Conservation (phyloP, 163 green algal genomes). For the Coccomyxa subellipsoidea region DNA sequence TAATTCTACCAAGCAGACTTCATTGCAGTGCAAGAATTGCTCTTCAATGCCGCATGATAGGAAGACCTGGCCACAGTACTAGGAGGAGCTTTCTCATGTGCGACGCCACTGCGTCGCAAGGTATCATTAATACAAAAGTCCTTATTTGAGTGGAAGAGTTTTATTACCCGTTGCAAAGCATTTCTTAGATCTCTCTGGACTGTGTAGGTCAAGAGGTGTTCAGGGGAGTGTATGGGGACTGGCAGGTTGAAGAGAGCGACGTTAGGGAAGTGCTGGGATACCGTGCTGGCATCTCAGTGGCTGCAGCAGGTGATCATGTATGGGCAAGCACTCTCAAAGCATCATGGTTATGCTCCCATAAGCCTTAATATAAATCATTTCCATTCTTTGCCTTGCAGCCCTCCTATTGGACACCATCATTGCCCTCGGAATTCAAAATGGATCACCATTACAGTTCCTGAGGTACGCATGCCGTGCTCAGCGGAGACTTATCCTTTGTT, state of each 20-base stretch:
- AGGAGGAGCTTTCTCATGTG: neutral
- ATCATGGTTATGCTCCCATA: neutral
- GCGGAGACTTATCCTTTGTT: neutral
- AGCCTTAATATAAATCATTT: neutral
- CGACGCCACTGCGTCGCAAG: neutral
- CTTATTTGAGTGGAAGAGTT: neutral
- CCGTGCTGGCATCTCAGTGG: conserved; percentile 49
- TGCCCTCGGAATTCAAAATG: conserved; percentile 12
- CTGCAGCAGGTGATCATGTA: conserved; percentile 26
- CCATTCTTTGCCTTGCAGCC: conserved; percentile 13
- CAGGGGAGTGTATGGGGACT: conserved; percentile 56
- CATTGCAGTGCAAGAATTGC: neutral
- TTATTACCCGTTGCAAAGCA: neutral
- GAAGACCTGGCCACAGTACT: neutral
- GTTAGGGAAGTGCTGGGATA: conserved; percentile 56
- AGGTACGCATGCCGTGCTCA: neutral
- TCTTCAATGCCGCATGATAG: neutral
- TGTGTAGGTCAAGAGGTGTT: conserved; percentile 36
- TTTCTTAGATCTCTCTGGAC: neutral
- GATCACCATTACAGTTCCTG: neutral
- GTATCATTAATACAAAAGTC: neutral
- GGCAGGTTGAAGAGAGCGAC: conserved; percentile 52
- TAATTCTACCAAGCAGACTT: neutral
- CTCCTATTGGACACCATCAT: conserved; percentile 19
- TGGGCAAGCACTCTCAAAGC: neutral